These are phyloP conservation scores for Colletotrichum karsti DNA, from an alignment of 2,329 filamentous ascomycete genomes.

Conservation along the genomic window DNA sequence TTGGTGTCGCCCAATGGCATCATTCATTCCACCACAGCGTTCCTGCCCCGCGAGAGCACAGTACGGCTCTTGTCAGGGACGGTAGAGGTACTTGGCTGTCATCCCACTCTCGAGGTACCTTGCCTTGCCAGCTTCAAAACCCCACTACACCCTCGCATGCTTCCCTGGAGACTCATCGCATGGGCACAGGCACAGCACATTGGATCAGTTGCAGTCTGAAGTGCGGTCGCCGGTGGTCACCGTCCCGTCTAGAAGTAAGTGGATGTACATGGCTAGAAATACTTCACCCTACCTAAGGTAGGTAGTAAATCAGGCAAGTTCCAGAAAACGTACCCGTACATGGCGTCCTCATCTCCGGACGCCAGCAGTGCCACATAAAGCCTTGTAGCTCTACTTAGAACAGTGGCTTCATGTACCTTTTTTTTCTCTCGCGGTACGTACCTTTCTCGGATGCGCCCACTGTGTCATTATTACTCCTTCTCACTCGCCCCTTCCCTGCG, in stretches of 20 bases:
- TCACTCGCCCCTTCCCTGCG: conserved; percentile 7
- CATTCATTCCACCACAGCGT: conserved; percentile 14
- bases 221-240: background rate
- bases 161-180: background rate
- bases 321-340: conserved; percentile 4
- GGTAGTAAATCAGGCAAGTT: background rate
- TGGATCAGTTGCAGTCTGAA: background rate
- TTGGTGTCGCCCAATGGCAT: conserved; percentile 13
- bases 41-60: conserved; percentile 19
- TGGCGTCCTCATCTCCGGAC: background rate
- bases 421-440: conserved; percentile 17
- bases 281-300: background rate
- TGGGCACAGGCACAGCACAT: too few relatives aligned
- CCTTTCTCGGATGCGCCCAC: conserved; percentile 3
- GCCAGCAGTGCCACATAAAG: background rate
- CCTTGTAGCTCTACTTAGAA: background rate
- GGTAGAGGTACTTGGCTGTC: conserved; percentile 1
- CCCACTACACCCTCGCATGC: conserved; percentile 28
- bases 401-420: background rate
- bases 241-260: background rate
- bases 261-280: too few relatives aligned
- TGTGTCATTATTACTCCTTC: conserved; percentile 10
- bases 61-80: background rate
- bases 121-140: background rate
- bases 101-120: conserved; percentile 19